These are phyloP conservation scores for Prototheca cutis DNA, from an alignment of 163 green algal genomes.

Conservation along the genomic window DNA sequence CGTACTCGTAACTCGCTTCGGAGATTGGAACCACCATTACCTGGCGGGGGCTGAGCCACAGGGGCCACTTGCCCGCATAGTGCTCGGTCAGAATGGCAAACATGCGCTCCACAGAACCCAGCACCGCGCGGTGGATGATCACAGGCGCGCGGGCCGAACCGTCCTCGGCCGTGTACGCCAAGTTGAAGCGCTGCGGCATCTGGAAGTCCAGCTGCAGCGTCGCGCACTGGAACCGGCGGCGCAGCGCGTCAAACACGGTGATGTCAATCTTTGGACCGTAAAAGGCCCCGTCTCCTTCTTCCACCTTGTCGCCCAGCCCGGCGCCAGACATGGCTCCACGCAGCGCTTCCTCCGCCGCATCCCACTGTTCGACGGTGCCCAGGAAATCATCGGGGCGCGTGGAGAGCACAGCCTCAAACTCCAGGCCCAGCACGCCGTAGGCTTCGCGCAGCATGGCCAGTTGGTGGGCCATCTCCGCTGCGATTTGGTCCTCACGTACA, in stretches of 20 bases:
- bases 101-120: constrained; percentile 96
- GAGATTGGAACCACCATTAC: constrained; percentile 91
- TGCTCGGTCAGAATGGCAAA: constrained; percentile 98
- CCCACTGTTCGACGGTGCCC: constrained; percentile 59
- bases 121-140: constrained; percentile 91
- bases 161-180: constrained; percentile 69
- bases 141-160: constrained; percentile 61
- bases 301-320: constrained; percentile 72
- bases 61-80: constrained; percentile 94
- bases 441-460: constrained; percentile 85
- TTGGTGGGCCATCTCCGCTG: constrained; percentile 55
- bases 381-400: constrained; percentile 88
- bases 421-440: constrained; percentile 88
- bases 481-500: constrained; percentile 73
- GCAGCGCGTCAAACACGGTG: constrained; percentile 88
- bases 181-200: constrained; percentile 48
- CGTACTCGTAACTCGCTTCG: constrained; percentile 49
- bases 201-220: constrained; percentile 98
- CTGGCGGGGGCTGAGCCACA: constrained; percentile 93
- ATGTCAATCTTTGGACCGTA: constrained; percentile 99
- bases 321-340: constrained; percentile 59
- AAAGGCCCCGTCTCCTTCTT: constrained; percentile 88
- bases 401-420: constrained; percentile 87
- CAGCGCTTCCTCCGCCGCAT: constrained; percentile 68
- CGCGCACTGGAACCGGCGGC: constrained; percentile 95